Evolutionary conservation across 305 asterid species (phyloP).

Genomic region (Withania somnifera): DNA sequence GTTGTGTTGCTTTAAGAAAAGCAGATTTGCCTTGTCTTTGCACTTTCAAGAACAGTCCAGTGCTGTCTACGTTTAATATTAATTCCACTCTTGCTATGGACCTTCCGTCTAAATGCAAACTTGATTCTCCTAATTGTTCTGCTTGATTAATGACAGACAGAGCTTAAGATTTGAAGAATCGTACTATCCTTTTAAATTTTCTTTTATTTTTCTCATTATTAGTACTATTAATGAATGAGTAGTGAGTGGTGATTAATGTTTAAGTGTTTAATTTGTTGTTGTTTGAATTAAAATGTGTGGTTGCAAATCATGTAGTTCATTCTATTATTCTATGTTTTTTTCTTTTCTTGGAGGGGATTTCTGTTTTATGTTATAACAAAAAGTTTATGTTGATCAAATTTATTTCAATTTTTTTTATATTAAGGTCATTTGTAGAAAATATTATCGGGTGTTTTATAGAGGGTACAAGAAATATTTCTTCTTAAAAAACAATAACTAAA

Average conservation of each 20-base stretch:
- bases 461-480: too few species aligned
- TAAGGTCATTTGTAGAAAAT: too few species aligned
- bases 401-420: too few species aligned
- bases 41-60: neutral
- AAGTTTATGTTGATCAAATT: too few species aligned
- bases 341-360: too few species aligned
- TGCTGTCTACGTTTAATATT: neutral
- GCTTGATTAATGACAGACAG: neutral
- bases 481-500: too few species aligned
- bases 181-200: neutral
- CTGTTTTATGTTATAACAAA: too few species aligned
- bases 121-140: neutral
- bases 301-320: neutral
- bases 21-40: slow-evolving; percentile 23
- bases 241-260: neutral
- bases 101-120: slow-evolving; percentile 16
- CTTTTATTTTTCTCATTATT: too few species aligned
- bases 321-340: neutral
- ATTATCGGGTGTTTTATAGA: too few species aligned
- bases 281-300: neutral
- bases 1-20: slow-evolving; percentile 12
- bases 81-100: slow-evolving; percentile 15
- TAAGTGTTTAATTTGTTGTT: neutral
- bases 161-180: neutral
- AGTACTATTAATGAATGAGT: neutral